A percentile compares a stretch with the other conserved stretches of the same genome.
These are phyloP conservation scores for Aspergillus chevalieri DNA, from an alignment of 2,329 filamentous ascomycete genomes.

Conservation along the genomic window DNA sequence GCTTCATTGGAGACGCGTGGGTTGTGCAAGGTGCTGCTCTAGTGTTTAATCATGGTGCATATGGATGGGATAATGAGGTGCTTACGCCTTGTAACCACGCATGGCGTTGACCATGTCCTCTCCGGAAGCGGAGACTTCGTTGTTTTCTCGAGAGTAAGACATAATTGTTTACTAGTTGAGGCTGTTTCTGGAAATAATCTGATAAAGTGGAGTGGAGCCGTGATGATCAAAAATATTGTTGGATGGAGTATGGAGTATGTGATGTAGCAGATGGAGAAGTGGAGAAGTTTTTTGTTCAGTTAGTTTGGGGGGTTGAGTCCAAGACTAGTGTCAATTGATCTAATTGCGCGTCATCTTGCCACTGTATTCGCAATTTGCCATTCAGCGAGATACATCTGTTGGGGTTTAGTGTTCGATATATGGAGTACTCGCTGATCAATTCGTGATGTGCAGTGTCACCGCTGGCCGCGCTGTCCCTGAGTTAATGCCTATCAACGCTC, in stretches of 20 bases:
- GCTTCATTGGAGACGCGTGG: constrained; percentile 16
- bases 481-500: no score
- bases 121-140: constrained; percentile 7
- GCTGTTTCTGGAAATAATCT: neutral
- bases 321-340: neutral
- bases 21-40: constrained; percentile 9
- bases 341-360: constrained; percentile 4
- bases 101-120: constrained; percentile 14
- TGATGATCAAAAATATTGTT: neutral
- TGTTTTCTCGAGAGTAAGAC: constrained; percentile 7
- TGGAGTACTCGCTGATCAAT: no score
- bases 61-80: neutral
- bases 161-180: constrained; percentile 1
- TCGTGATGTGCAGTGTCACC: no score
- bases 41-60: neutral
- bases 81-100: constrained; percentile 17
- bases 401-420: no score
- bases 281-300: neutral
- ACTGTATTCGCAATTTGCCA: neutral
- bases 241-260: neutral
- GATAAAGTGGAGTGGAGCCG: neutral
- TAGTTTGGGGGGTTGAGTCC: no score
- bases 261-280: neutral
- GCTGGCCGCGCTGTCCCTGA: no score
- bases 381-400: no score